phyloP scores from a whole-genome alignment of 1,284 basidiomycete species.

The Ceratobasidium sp. region DNA sequence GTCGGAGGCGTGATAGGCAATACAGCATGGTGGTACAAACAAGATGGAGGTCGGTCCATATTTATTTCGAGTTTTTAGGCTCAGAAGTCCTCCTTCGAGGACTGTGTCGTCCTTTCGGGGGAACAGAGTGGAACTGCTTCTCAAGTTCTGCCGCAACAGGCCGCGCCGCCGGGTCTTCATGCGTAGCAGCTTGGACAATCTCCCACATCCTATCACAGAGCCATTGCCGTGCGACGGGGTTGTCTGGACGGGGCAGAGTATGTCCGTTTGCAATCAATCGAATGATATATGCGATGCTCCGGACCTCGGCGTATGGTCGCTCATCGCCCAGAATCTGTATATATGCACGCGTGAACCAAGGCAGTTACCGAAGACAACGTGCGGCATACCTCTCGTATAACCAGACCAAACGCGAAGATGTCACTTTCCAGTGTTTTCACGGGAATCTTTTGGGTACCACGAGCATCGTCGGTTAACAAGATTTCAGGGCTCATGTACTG shows the following conservation, averaged over 20 bases:
- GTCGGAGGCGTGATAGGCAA: too few species aligned
- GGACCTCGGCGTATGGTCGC: conserved; percentile 26
- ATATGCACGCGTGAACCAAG: not conserved
- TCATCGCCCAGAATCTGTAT: conserved; percentile 28
- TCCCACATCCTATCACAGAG: conserved; percentile 43
- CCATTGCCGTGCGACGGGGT: conserved; percentile 22
- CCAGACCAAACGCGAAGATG: conserved; percentile 35
- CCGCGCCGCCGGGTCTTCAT: conserved; percentile 11
- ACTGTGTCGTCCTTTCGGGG: not conserved
- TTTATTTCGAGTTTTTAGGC: not conserved
- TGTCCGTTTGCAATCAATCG: conserved; percentile 27
- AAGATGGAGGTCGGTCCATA: not conserved
- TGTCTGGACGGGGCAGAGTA: conserved; percentile 11
- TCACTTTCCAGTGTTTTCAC: conserved; percentile 40
- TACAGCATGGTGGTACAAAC: too few species aligned
- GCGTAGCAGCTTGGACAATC: conserved; percentile 13
- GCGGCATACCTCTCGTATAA: conserved; percentile 34
- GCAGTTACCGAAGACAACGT: not conserved
- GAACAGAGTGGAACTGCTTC: conserved; percentile 3
- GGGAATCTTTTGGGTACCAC: not conserved
- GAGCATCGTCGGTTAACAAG: conserved; percentile 23
- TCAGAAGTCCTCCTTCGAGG: too few species aligned
- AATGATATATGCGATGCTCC: conserved; percentile 16
- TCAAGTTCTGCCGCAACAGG: conserved; percentile 12
- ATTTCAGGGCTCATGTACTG: conserved; percentile 44